Evolutionary conservation across 78 protist species (phyloP), one percentile per base, ranked within the genome.

Genomic region (Polysphondylium violaceum): DNA sequence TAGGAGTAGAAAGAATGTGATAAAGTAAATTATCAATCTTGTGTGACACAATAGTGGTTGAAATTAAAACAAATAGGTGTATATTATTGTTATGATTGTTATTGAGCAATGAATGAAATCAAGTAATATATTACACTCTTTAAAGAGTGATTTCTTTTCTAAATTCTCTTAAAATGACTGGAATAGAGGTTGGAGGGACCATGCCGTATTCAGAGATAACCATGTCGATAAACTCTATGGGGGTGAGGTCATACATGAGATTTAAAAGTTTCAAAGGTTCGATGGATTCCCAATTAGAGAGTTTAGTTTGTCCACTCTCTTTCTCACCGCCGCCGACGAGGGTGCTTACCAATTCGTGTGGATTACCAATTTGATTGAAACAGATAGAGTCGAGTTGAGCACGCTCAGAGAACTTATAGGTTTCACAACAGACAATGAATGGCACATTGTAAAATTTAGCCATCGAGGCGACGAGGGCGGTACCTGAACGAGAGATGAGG

Each of bases 131-230:
- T n/a, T n/a, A n/a, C n/a, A n/a, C n/a, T n/a, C n/a, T n/a, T n/a
- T 53, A 73, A 33, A 73, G 21, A 21, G 65, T 75, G 40, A 75
- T 56, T 59, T 83, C 91, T 41, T 65, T 69, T 71, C 91, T 83
- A 58, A 69, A 96, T 86, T 98, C 99, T 35, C 99, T 93, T 43
- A 98, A 51, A 38, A 98, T 75, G 23, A 97, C 99, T 11, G 99
- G 98, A 23, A 98, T 97, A 0, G 98, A 97, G 5, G 99, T 96
- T 25, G 98, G 97, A 14, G 99, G 99, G 14, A 97, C 77, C 81
- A 93, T 19, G 16, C 99, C 99, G 61, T 96, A 88, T 85, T 97
- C 99, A 19, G 99, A 95, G 59, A 98, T 90, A 35, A 98, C 97
- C 74, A 97, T 41, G 23, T 88, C 79, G 21, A 98, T 69, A 43